Conservation (phyloP, 164 flowering plant species). For the Stephania yunnanensis region DNA sequence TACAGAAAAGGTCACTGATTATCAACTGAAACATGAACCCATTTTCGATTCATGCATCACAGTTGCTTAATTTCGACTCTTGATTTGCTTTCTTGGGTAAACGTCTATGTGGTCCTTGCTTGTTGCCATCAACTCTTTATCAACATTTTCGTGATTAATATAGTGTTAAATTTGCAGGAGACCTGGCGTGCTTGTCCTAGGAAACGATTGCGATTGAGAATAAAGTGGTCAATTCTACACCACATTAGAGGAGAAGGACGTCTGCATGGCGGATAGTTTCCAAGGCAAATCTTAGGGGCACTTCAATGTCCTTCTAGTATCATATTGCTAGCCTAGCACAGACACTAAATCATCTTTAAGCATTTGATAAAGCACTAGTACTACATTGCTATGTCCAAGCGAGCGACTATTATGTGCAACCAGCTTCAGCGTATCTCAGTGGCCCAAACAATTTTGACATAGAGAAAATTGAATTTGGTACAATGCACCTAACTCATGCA, state of each 20-base stretch:
- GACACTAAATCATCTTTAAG: neutral
- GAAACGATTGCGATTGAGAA: conserved; percentile 97
- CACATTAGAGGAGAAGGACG: conserved; percentile 74
- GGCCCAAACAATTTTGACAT: too few species aligned
- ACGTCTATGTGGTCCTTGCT: neutral
- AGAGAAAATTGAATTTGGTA: too few species aligned
- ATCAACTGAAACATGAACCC: neutral
- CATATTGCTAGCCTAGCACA: neutral
- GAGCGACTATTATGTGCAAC: too few species aligned
- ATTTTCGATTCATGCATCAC: neutral
- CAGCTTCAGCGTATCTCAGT: too few species aligned
- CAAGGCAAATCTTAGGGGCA: conserved; percentile 1
- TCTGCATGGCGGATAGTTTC: conserved; percentile 74
- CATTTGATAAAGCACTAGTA: neutral
- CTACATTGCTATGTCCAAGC: neutral
- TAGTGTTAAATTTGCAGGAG: conserved; percentile 52
- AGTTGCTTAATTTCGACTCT: neutral
- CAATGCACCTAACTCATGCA: too few species aligned
- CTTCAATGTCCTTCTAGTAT: neutral
- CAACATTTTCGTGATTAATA: neutral
- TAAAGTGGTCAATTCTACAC: conserved; percentile 84
- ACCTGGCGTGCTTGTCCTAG: conserved; percentile 88
- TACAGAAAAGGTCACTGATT: conserved; percentile 40
- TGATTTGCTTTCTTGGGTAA: conserved; percentile 67
- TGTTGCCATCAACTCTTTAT: neutral